Evolutionary conservation across 129 eudicot genomes (phyloP).

Genomic region (Saussurea involucrata): DNA sequence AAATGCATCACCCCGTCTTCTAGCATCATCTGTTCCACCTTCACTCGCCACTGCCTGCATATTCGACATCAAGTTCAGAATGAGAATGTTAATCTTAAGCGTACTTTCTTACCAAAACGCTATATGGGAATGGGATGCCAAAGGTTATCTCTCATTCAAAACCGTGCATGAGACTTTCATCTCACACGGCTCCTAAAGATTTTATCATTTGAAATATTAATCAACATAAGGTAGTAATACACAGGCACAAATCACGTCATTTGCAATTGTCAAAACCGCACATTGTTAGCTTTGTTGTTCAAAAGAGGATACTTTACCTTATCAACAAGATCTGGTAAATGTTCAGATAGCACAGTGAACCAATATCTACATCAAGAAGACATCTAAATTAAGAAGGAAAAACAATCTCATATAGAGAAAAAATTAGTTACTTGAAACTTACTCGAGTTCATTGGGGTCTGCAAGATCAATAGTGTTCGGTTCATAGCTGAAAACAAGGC

Average conservation of each 20-base stretch:
- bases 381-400: constrained; percentile 3
- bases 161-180: no score
- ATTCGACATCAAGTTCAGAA: constrained; percentile 2
- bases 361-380: constrained; percentile 67
- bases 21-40: constrained; percentile 99
- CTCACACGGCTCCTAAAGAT: no score
- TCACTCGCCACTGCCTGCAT: constrained; percentile 98
- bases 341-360: constrained; percentile 86
- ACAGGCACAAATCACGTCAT: no score
- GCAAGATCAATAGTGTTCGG: constrained; percentile 96
- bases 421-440: constrained; percentile 30
- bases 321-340: constrained; percentile 91
- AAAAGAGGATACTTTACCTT: constrained; percentile 54
- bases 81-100: neutral
- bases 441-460: constrained; percentile 91
- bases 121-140: neutral
- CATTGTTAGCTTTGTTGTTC: neutral
- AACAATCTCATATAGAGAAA: neutral
- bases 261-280: no score
- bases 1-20: constrained; percentile 97
- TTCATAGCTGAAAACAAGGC: constrained; percentile 65
- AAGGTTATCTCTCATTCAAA: no score
- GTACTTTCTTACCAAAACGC: neutral
- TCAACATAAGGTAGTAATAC: neutral
- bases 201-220: neutral